Conservation (phyloP, 148 eudicot genomes). For the Talinum fruticosum region DNA sequence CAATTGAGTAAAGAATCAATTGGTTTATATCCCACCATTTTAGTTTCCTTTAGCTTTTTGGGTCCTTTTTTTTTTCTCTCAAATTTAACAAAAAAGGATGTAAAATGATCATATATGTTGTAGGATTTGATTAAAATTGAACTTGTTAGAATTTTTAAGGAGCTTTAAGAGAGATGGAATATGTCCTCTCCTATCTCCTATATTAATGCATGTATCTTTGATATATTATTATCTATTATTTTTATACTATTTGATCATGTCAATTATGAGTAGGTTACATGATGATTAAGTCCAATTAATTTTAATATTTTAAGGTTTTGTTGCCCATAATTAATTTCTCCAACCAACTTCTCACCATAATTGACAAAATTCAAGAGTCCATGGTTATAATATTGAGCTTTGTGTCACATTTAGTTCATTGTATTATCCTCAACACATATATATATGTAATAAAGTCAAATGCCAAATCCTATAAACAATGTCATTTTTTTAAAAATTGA, state of each 20-base stretch:
- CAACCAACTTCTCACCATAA: not conserved
- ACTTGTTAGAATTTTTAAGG: slow-evolving; percentile 15
- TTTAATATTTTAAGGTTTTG: not conserved
- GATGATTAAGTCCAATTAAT: not conserved
- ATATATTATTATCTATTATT: not conserved
- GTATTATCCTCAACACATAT: not conserved
- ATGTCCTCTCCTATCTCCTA: slow-evolving; percentile 43
- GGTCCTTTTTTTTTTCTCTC: not conserved
- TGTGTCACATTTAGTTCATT: not conserved
- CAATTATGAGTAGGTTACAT: not conserved
- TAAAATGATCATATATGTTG: not conserved
- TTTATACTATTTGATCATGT: not conserved
- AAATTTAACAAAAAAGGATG: not conserved
- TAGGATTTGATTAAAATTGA: not conserved
- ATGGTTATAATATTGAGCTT: not conserved
- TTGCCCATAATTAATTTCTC: not conserved
- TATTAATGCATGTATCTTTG: not conserved
- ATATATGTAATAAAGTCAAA: slow-evolving; percentile 1
- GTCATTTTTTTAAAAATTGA: no score
- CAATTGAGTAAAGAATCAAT: not conserved
- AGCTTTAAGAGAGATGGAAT: slow-evolving; percentile 39
- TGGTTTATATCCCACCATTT: slow-evolving; percentile 10
- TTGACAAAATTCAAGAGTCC: not conserved
- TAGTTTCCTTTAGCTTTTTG: not conserved
- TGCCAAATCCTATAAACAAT: not conserved